Evolutionary conservation across 768 basidiomycete genomes (phyloP).

Genomic region (Cystoderma amianthinum): DNA sequence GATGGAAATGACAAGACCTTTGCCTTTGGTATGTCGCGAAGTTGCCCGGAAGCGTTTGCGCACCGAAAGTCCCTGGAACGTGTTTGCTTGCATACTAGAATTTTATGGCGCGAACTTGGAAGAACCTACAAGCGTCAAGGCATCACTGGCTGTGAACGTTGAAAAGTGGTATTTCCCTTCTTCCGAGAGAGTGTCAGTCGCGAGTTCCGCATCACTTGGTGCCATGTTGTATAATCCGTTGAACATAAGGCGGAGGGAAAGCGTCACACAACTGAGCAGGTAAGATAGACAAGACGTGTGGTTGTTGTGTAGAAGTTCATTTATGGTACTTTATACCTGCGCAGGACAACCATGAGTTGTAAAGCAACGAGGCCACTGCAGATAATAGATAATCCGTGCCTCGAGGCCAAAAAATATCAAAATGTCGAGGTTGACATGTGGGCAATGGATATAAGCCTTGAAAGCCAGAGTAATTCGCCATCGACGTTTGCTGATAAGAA

Average conservation of each 20-base stretch:
- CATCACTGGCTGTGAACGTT: slow-evolving; percentile 71
- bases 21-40: slow-evolving; percentile 65
- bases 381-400: no score
- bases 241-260: slow-evolving; percentile 50
- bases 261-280: no score
- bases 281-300: no score
- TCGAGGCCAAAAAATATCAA: no score
- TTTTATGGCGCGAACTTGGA: not conserved
- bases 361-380: no score
- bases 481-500: no score
- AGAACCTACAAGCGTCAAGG: slow-evolving; percentile 58
- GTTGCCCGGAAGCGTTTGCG: slow-evolving; percentile 79
- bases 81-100: not conserved
- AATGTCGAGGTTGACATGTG: no score
- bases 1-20: slow-evolving; percentile 76
- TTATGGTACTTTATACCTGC: no score
- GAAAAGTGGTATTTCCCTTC: slow-evolving; percentile 67
- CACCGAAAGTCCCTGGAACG: slow-evolving; percentile 55
- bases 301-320: no score
- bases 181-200: slow-evolving; percentile 62
- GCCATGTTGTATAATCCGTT: slow-evolving; percentile 53
- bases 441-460: no score
- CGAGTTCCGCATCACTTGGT: slow-evolving; percentile 67
- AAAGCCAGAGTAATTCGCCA: no score
- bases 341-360: no score